Evolutionary conservation across 2,329 filamentous ascomycete genomes (phyloP), one percentile per base, ranked within the genome.

Genomic region (Aureobasidium sp.): DNA sequence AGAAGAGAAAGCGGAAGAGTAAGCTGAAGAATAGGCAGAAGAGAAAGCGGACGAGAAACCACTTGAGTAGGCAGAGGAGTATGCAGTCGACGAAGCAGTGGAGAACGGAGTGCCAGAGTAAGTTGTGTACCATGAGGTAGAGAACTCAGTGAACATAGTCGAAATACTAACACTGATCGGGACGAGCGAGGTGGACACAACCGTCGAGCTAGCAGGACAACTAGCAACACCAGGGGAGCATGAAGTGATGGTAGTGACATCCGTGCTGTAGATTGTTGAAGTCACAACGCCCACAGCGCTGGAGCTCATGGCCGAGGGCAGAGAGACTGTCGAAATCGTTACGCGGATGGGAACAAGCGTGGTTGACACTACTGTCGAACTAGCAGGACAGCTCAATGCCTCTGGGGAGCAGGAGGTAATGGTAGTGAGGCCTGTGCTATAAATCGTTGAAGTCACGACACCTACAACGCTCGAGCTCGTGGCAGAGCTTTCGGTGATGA

Each of bases 171-270:
- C 46, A 36, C 57, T 61, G 37, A 52, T 52, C 8, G 57, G 57
- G 7, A 61, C 57, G 17, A 61, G 47, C 26, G 47, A 51, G 27
- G 57, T 61, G 20, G 57, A 61, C 12, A 61, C 34, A 1, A 61
- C 26, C 0, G 57, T 61, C 9, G 57, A 61, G 47, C 47, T 52
- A 2, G 57, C 57, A 1, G 74, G 73, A 52, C 57, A 51, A 13
- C 47, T 52, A 10, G 44, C 37, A 5, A 61, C 57, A 20, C 47
- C 61, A 10, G 62, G 37, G 20, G 59, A 47, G 50, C 64, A 65
- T 5, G 56, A 59, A 32, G 62, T 65, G 26, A 65, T 46, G 34
- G 64, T 65, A 8, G 61, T 57, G 5, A 63, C 34, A 24, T 39
- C 44, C 15, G 64, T 65, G 62, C 52, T 60, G 55, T 62, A 65